phyloP scores from a whole-genome alignment of 768 basidiomycete genomes.

The Boletus insuetus region DNA sequence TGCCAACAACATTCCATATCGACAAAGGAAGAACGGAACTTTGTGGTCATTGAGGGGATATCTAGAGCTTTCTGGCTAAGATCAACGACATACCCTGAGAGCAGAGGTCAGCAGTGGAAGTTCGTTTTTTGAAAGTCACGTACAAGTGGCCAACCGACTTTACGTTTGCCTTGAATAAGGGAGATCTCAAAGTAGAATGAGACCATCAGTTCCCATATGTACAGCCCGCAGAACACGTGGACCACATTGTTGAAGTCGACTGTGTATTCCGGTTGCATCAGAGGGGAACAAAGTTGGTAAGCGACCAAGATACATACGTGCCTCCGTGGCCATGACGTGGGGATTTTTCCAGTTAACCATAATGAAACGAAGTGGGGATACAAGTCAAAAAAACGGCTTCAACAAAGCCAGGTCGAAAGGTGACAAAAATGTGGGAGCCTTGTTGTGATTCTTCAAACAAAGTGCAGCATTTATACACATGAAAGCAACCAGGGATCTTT shows the following conservation, averaged over 20 bases:
- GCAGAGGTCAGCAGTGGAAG: constrained; percentile 1
- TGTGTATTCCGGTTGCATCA: constrained; percentile 23
- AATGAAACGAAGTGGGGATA: constrained; percentile 14
- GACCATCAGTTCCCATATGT: constrained; percentile 63
- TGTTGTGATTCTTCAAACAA: constrained; percentile 5
- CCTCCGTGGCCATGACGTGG: constrained; percentile 19
- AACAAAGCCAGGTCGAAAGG: constrained; percentile 6
- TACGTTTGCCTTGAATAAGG: constrained; percentile 52
- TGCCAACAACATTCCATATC: constrained; percentile 69
- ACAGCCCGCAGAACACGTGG: constrained; percentile 62
- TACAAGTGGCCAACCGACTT: constrained; percentile 70
- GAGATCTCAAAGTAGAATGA: constrained; percentile 71
- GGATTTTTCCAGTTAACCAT: constrained; percentile 29
- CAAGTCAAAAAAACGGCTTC: constrained; percentile 5
- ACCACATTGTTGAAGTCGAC: constrained; percentile 59
- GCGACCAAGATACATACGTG: constrained; percentile 16
- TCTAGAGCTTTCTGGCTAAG: not conserved
- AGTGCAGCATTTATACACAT: constrained; percentile 19
- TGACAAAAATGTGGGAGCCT: constrained; percentile 1
- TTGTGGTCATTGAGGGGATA: constrained; percentile 5
- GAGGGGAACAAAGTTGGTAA: not conserved
- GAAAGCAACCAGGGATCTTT: constrained; percentile 25
- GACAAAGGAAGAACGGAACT: constrained; percentile 68
- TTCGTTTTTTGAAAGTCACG: constrained; percentile 22
- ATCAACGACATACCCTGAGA: constrained; percentile 14